Conservation (phyloP, 805 yeast genomes). For the Wickerhamomyces sydowiorum region DNA sequence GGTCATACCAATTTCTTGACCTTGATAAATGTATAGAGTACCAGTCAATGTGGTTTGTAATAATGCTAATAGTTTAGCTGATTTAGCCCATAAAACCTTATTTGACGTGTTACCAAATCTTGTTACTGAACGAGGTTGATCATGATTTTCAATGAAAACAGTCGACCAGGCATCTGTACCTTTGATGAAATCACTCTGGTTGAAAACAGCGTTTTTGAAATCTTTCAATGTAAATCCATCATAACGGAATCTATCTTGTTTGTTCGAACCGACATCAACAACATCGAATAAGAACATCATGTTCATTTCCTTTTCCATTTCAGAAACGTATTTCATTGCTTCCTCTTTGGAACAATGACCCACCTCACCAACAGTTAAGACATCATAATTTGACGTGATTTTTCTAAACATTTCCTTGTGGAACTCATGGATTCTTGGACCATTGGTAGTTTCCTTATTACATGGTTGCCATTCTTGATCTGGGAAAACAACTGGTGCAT, state of each 20-base stretch:
- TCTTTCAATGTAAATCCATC: conserved; percentile 30
- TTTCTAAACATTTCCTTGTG: conserved; percentile 43
- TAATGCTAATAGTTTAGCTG: conserved; percentile 44
- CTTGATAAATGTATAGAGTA: conserved; percentile 52
- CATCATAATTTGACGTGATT: conserved; percentile 40
- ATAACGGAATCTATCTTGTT: conserved; percentile 30
- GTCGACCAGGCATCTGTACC: conserved; percentile 55
- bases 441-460: conserved; percentile 29
- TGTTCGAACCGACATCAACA: conserved; percentile 32
- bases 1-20: conserved; percentile 55
- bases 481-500: conserved; percentile 42
- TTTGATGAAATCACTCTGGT: conserved; percentile 33
- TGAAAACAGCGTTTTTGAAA: conserved; percentile 34
- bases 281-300: conserved; percentile 34
- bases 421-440: conserved; percentile 55
- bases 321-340: conserved; percentile 36
- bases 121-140: conserved; percentile 48
- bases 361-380: conserved; percentile 54
- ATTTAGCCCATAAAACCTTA: conserved; percentile 24
- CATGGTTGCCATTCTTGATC: conserved; percentile 36
- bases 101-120: conserved; percentile 43
- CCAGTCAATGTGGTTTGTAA: conserved; percentile 45
- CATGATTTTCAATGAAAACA: conserved; percentile 51
- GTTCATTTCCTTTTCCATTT: conserved; percentile 32
- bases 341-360: conserved; percentile 37